Percentiles rank a stretch among this genome's conserved stretches.
Evolutionary conservation across 768 basidiomycete species (phyloP).

Genomic region (Xerocomus spinulosus): DNA sequence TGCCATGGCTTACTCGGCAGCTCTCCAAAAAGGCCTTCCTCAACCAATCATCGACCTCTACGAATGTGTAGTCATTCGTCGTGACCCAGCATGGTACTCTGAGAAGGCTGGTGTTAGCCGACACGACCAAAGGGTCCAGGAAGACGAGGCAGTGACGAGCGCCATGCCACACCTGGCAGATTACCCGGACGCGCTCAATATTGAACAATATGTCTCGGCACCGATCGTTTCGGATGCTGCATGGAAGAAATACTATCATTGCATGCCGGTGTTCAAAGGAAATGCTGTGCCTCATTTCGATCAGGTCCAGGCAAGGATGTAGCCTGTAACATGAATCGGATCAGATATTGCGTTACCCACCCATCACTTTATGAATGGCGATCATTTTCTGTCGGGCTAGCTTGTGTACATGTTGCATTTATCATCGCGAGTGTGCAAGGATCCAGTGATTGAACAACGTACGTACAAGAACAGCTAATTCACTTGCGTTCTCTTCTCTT

Average conservation of each 20-base stretch:
- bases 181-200: slow-evolving; percentile 40
- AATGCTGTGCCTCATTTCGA: neutral
- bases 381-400: no score
- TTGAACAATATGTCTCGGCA: slow-evolving; percentile 48
- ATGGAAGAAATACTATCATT: slow-evolving; percentile 39
- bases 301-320: no score
- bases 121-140: slow-evolving; percentile 43
- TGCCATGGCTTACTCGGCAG: slow-evolving; percentile 56
- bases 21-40: slow-evolving; percentile 40
- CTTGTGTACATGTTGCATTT: no score
- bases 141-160: slow-evolving; percentile 42
- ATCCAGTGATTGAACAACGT: neutral
- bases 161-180: slow-evolving; percentile 41
- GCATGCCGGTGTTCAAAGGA: neutral
- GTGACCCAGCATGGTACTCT: slow-evolving; percentile 57
- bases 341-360: no score
- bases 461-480: neutral
- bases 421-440: no score
- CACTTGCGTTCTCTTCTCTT: slow-evolving; percentile 25
- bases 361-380: no score
- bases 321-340: no score
- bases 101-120: slow-evolving; percentile 46
- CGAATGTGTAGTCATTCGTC: slow-evolving; percentile 47
- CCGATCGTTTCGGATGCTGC: slow-evolving; percentile 48
- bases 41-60: slow-evolving; percentile 52